Base-by-base conservation (phyloP, 2,329 filamentous ascomycete genomes). In the Tolypocladium ophioglossoides region DNA sequence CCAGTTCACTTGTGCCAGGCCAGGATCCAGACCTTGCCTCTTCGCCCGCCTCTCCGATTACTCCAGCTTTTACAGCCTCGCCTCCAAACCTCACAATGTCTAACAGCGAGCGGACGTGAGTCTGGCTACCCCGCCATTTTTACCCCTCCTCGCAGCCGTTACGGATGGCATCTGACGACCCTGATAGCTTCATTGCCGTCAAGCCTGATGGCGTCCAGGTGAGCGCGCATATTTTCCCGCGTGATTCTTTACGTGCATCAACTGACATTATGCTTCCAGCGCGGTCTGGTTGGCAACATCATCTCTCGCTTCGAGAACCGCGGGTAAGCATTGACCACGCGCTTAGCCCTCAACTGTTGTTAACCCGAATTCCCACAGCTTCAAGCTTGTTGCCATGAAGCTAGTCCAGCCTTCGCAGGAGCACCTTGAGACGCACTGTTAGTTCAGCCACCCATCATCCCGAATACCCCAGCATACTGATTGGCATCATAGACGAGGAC, bases 191-290 rank as follows among this genome's bases (percentile, higher is more conserved):
- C 89, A 97, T 97, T 84, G 94, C 94, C 74, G 90, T 99, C 85
- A 99, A 99, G 91, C 94, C 92, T 68, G 94, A 97, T 79, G 94
- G 94, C 76, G 94, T 97, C 79, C 94, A 96, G 86, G 91, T 95
- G 86, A 65, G 78, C 57, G 5, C 27, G 16, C 8, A 32, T n/a
- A 32, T 40, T 47, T 51, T 32, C 55, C 51, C 10, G 18, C 35
- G 34, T 47, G 2, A 16, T 12, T 27, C n/a, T 46, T 24, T 32
- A 3, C 18, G 20, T 41, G 14, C 32, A 41, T 37, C 8, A 35
- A 59, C 64, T 67, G 55, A 67, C 62, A 58, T 12, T 37, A 3
- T 52, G 22, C 41, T 27, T 51, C 57, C 71, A 96, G 91, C 92
- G 94, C 79, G 94, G 94, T 79, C 89, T 99, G 71, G 78, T 99